Evolutionary conservation across 2,329 filamentous ascomycete genomes (phyloP), one percentile per base, ranked within the genome.

Genomic region (Tricladium varicosporioides): DNA sequence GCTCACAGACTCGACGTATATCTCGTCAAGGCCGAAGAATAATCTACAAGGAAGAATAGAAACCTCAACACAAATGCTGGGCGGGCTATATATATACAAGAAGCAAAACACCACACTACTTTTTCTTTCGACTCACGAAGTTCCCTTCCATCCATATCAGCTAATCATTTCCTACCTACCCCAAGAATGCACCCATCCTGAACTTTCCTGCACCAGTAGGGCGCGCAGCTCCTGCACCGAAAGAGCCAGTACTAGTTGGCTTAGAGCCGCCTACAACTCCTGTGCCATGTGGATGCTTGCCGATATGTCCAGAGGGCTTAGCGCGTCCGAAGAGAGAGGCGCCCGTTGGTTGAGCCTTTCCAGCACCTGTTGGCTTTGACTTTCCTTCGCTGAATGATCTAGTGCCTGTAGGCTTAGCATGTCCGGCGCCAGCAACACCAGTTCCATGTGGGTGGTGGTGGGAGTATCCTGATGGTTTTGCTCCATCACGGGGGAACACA

Each of bases 401-500:
- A 31, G 50, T 52, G 19, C 36, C 16, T 27, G 22, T 27, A 27
- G 22, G 22, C 22, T 27, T 27, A 27, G 22, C 22, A 27, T 27
- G 22, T 14, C 31, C 14, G 14, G 49, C 11, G 18, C 19, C 19
- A 18, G 32, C 36, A 31, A 32, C 5, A 5, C 50, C 50, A n/a
- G 50, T 52, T 18, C 50, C 50, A 18, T 52, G 50, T 2, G 27
- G 5, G 22, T 40, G 31, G 16, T 52, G 36, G 50, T 52, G 50
- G 48, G 36, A 36, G 5, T 51, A 16, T 11, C 48, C 48, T n/a
- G 45, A 22, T 16, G 22, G 22, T 7, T 27, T 27, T 27, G 22
- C 22, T 27, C 22, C 22, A 27, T 27, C 22, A 7, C 22, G 22
- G 7, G 22, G 22, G 22, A 27, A 27, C 7, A 27, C 22, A 27